A percentile compares a stretch with the other conserved stretches of the same genome.
Evolutionary conservation across 176 grass and related monocot genomes (phyloP).

Genomic region (Avena atlantica): DNA sequence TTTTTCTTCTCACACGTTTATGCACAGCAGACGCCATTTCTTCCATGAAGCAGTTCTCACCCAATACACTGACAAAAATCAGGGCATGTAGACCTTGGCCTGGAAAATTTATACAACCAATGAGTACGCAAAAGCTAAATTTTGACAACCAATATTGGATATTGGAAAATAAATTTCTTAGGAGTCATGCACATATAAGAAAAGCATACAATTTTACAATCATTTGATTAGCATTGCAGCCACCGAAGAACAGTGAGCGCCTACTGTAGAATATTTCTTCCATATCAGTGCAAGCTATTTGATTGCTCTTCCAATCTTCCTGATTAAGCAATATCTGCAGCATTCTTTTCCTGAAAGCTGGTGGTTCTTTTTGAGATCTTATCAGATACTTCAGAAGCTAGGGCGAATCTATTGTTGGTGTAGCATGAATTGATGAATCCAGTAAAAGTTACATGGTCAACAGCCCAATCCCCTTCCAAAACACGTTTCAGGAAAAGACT

Average conservation of each 20-base stretch:
- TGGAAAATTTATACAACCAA: constrained; percentile 25
- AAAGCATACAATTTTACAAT: constrained; percentile 9
- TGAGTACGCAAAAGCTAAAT: constrained; percentile 15
- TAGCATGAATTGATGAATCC: constrained; percentile 77
- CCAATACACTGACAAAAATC: constrained; percentile 3
- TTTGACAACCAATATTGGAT: constrained; percentile 1
- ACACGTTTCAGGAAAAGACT: constrained; percentile 70
- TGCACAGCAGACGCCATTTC: constrained; percentile 4
- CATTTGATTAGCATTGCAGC: neutral
- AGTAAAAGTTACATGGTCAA: constrained; percentile 67
- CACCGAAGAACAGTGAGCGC: neutral
- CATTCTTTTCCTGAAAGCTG: constrained; percentile 49
- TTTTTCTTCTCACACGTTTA: constrained; percentile 38
- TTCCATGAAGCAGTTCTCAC: constrained; percentile 22
- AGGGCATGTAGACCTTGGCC: constrained; percentile 19
- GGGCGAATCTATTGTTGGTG: constrained; percentile 60
- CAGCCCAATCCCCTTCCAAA: constrained; percentile 58
- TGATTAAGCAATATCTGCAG: constrained; percentile 50
- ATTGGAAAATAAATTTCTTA: constrained; percentile 7
- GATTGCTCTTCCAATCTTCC: neutral
- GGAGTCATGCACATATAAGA: constrained; percentile 4
- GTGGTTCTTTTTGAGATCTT: constrained; percentile 58
- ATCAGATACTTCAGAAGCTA: constrained; percentile 79
- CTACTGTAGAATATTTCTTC: constrained; percentile 8
- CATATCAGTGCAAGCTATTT: constrained; percentile 14